A percentile compares a stretch with the other conserved stretches of the same genome.
Conservation (phyloP, 2,329 filamentous ascomycete species). For the Blumeria hordei region DNA sequence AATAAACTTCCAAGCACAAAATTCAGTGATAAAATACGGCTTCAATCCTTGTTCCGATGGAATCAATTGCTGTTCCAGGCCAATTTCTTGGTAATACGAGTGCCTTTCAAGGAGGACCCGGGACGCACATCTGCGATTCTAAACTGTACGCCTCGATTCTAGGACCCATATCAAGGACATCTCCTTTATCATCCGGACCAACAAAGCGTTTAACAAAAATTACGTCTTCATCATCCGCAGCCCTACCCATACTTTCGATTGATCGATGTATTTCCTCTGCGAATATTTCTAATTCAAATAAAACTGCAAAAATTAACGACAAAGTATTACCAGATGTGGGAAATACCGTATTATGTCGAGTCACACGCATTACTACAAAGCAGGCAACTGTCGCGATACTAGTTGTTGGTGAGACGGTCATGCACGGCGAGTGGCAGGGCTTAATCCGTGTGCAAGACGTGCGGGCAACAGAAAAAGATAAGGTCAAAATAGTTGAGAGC, state of each 20-base stretch:
- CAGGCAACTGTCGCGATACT: constrained; percentile 75
- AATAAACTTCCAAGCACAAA: too few species aligned
- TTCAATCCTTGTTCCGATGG: neutral
- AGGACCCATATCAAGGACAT: constrained; percentile 36
- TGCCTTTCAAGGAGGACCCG: constrained; percentile 49
- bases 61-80: constrained; percentile 47
- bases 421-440: constrained; percentile 63
- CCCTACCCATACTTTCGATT: constrained; percentile 31
- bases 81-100: constrained; percentile 46
- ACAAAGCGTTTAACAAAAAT: constrained; percentile 35
- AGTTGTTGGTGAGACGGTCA: constrained; percentile 47
- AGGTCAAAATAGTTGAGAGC: constrained; percentile 70
- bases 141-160: constrained; percentile 64
- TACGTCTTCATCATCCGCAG: constrained; percentile 19
- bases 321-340: constrained; percentile 64
- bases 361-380: constrained; percentile 63
- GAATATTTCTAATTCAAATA: neutral
- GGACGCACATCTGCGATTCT: constrained; percentile 58
- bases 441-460: constrained; percentile 78
- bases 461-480: constrained; percentile 84
- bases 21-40: too few species aligned
- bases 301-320: constrained; percentile 22
- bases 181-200: constrained; percentile 19
- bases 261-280: constrained; percentile 12
- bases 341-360: constrained; percentile 58